phyloP scores from a whole-genome alignment of 495 filamentous ascomycete species.

The Aspergillus conjunctus region DNA sequence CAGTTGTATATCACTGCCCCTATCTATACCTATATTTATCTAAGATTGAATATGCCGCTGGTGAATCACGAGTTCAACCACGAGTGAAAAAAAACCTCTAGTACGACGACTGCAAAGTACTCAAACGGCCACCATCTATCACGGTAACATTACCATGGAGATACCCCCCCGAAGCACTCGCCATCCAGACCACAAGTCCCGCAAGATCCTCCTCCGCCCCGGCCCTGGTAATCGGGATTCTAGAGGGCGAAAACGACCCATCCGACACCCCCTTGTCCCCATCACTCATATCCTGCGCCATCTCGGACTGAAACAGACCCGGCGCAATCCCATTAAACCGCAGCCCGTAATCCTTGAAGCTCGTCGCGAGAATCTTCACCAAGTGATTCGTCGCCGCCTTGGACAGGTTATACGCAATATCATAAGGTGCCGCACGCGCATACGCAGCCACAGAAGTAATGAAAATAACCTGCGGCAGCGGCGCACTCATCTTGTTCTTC shows the following conservation, averaged over 20 bases:
- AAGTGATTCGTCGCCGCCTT: conserved; percentile 67
- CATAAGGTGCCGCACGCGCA: conserved; percentile 56
- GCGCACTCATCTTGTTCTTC: conserved; percentile 43
- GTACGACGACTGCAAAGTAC: conserved; percentile 50
- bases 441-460: conserved; percentile 64
- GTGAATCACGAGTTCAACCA: not conserved
- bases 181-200: conserved; percentile 62
- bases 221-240: conserved; percentile 54
- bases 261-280: conserved; percentile 34
- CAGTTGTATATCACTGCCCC: too few species aligned
- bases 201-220: conserved; percentile 66
- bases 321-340: conserved; percentile 67
- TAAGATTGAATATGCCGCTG: too few species aligned
- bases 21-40: too few species aligned
- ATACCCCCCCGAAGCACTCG: conserved; percentile 62
- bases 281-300: conserved; percentile 43
- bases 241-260: conserved; percentile 43
- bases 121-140: conserved; percentile 61
- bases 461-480: conserved; percentile 64
- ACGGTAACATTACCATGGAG: conserved; percentile 60
- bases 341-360: conserved; percentile 59
- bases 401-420: conserved; percentile 63
- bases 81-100: conserved; percentile 1
- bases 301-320: conserved; percentile 65
- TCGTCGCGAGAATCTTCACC: conserved; percentile 61